phyloP scores from a whole-genome alignment of 345 rosid species.

The Conringia planisiliqua region DNA sequence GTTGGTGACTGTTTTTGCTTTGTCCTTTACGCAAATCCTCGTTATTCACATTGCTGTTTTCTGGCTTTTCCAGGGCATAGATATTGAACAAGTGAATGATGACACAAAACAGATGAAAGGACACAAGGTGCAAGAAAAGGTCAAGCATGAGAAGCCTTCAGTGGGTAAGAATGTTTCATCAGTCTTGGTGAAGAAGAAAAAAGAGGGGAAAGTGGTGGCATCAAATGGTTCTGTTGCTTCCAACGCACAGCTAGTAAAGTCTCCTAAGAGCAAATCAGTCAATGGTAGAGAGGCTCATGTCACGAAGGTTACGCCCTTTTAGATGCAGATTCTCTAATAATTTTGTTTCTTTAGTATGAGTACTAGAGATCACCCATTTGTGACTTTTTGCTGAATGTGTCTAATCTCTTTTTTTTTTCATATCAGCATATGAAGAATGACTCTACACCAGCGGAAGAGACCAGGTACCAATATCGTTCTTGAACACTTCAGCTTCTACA shows the following conservation, averaged over 20 bases:
- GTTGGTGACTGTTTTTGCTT: background rate
- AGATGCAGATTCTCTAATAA: background rate
- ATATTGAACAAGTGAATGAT: constrained; percentile 24
- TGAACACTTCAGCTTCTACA: no score
- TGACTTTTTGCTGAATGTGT: background rate
- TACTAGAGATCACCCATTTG: background rate
- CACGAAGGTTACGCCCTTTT: constrained; percentile 11
- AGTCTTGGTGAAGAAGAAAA: constrained; percentile 33
- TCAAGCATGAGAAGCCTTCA: constrained; percentile 42
- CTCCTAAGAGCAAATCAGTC: constrained; percentile 44
- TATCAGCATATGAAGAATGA: constrained; percentile 53
- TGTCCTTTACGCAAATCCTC: background rate
- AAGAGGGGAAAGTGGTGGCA: constrained; percentile 28
- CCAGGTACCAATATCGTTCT: background rate
- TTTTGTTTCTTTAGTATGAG: background rate
- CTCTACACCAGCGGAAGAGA: constrained; percentile 34
- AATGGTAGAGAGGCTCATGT: constrained; percentile 40
- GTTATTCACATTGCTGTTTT: background rate
- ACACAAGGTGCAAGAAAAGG: constrained; percentile 32
- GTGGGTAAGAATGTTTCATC: constrained; percentile 36
- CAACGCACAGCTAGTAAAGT: constrained; percentile 32
- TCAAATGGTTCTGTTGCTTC: constrained; percentile 47
- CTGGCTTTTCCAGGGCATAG: background rate
- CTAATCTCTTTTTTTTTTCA: constrained; percentile 17
- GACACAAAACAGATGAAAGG: constrained; percentile 30